phyloP scores from a whole-genome alignment of 2,329 filamentous ascomycete genomes.

The Pseudogymnoascus sp. region DNA sequence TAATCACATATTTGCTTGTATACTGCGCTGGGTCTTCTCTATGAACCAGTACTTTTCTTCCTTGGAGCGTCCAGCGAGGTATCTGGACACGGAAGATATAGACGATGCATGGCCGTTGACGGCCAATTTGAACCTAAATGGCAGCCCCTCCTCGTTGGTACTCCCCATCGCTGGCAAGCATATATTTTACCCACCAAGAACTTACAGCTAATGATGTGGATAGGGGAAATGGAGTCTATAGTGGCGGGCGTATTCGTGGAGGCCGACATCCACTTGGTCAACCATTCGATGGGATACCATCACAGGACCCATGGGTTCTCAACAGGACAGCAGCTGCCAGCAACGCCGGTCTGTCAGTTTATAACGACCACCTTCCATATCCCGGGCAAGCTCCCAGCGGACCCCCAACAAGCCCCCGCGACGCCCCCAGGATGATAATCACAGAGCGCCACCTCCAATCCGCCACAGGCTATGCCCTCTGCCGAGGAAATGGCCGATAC shows the following conservation, averaged over 20 bases:
- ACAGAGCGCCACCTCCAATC: conserved; percentile 20
- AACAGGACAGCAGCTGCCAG: neutral
- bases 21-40: neutral
- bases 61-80: neutral
- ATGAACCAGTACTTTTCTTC: neutral
- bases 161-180: neutral
- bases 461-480: conserved; percentile 43
- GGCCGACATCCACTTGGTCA: neutral
- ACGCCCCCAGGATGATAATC: conserved; percentile 15
- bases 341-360: neutral
- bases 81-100: neutral
- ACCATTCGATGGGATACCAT: neutral
- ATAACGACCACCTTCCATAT: neutral
- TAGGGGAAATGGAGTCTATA: neutral
- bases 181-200: neutral
- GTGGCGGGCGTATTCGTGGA: neutral
- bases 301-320: neutral
- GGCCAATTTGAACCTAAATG: neutral
- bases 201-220: neutral
- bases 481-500: conserved; percentile 44
- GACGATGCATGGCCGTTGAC: conserved; percentile 1
- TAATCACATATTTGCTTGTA: neutral
- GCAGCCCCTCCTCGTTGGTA: neutral
- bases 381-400: neutral
- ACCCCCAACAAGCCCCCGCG: conserved; percentile 21